phyloP scores from a whole-genome alignment of 2,329 filamentous ascomycete genomes.

The Penicillium polonicum region DNA sequence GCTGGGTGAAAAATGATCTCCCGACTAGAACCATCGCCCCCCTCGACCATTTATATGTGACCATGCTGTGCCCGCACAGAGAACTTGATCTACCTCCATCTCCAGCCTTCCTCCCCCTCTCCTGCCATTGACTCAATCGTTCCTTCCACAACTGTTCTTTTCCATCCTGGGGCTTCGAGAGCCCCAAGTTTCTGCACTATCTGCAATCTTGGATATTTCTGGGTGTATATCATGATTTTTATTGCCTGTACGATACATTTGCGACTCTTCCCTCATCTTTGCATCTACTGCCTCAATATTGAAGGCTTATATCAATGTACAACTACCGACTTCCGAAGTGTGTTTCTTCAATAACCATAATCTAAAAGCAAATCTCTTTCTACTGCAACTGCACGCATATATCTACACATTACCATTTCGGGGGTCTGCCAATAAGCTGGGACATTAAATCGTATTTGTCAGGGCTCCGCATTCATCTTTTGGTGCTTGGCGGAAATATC shows the following conservation, averaged over 20 bases:
- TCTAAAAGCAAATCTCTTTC: background rate
- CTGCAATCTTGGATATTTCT: background rate
- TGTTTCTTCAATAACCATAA: background rate
- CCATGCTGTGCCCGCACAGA: background rate
- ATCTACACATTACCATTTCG: background rate
- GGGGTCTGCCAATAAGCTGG: no score
- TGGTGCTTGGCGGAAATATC: no score
- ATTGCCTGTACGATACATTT: slow-evolving; percentile 24
- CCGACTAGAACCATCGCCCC: background rate
- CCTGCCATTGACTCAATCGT: no score
- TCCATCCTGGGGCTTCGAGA: background rate
- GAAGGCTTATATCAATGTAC: slow-evolving; percentile 25
- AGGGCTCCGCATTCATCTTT: no score
- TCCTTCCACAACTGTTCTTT: background rate
- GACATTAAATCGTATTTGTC: no score
- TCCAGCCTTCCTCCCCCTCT: background rate
- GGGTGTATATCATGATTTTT: slow-evolving; percentile 13
- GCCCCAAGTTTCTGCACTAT: background rate
- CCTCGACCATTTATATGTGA: background rate
- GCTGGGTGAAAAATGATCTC: slow-evolving; percentile 34
- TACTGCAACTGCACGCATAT: background rate
- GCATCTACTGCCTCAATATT: background rate
- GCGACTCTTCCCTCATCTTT: background rate
- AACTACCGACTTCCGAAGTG: slow-evolving; percentile 40
- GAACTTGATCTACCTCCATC: background rate